phyloP scores from a whole-genome alignment of 208 protist species.

The Jaenimonas drosophilae region DNA sequence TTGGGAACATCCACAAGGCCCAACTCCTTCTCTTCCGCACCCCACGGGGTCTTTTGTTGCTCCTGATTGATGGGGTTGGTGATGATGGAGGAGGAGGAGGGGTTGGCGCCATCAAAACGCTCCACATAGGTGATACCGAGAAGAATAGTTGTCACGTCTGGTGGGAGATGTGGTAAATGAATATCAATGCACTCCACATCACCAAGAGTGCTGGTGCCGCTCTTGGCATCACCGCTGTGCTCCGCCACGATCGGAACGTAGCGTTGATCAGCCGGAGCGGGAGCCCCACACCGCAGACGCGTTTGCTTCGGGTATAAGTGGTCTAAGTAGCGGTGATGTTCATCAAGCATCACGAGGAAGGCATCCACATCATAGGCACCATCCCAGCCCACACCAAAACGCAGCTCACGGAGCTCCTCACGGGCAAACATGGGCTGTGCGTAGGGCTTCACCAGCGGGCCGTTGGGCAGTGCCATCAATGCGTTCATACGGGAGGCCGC shows the following conservation, averaged over 20 bases:
- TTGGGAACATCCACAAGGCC: constrained; percentile 61
- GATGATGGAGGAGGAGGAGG: background rate
- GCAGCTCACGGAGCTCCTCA: constrained; percentile 52
- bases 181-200: constrained; percentile 78
- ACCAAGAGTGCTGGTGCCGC: constrained; percentile 24
- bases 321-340: constrained; percentile 59
- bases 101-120: constrained; percentile 19
- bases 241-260: constrained; percentile 26
- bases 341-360: constrained; percentile 68
- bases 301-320: constrained; percentile 52
- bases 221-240: constrained; percentile 62
- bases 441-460: constrained; percentile 39
- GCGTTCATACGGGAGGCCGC: constrained; percentile 28
- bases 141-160: constrained; percentile 41
- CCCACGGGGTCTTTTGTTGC: too few relatives aligned
- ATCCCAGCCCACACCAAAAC: constrained; percentile 69
- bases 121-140: constrained; percentile 51
- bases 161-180: constrained; percentile 36
- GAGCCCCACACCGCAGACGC: constrained; percentile 22
- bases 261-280: too few relatives aligned
- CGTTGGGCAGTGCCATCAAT: constrained; percentile 41
- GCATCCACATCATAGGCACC: constrained; percentile 75
- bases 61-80: background rate
- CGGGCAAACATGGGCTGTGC: constrained; percentile 6
- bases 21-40: background rate